Evolutionary conservation across 169 alveolate genomes (phyloP).

Genomic region (Plasmodium fragile): DNA sequence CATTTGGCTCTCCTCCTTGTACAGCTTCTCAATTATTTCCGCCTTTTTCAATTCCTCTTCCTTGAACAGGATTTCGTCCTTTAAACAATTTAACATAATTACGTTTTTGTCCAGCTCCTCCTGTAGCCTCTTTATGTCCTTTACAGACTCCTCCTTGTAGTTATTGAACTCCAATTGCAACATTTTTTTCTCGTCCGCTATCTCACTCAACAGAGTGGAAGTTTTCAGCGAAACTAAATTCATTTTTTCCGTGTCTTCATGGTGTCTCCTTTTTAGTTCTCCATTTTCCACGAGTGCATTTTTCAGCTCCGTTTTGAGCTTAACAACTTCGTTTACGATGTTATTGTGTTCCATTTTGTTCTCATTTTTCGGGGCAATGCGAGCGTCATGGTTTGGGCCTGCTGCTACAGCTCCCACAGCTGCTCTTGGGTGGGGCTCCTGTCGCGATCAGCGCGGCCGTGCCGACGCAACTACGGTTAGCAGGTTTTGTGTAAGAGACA

Average conservation of each 20-base stretch:
- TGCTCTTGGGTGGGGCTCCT: neutral
- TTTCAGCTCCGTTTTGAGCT: constrained; percentile 55
- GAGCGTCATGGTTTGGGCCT: neutral
- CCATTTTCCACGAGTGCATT: constrained; percentile 57
- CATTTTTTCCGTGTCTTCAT: constrained; percentile 72
- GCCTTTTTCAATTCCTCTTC: constrained; percentile 75
- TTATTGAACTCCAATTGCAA: constrained; percentile 35
- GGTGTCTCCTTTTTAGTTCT: constrained; percentile 48
- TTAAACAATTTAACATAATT: constrained; percentile 52
- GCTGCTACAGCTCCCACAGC: neutral
- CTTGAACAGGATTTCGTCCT: constrained; percentile 71
- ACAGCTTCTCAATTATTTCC: constrained; percentile 54
- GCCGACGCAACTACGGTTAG: neutral
- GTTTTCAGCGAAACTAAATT: constrained; percentile 52
- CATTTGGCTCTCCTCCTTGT: constrained; percentile 47
- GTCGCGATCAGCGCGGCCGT: neutral
- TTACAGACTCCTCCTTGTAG: constrained; percentile 66
- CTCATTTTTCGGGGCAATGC: neutral
- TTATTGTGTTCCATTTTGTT: constrained; percentile 30
- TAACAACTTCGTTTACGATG: constrained; percentile 61
- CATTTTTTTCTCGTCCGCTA: constrained; percentile 45
- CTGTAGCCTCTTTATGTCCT: constrained; percentile 73
- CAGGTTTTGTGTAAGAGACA: neutral
- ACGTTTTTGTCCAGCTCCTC: constrained; percentile 76
- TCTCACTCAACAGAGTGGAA: constrained; percentile 24